Evolutionary conservation across 2,329 filamentous ascomycete species (phyloP).

Genomic region (Penicillium sp.): DNA sequence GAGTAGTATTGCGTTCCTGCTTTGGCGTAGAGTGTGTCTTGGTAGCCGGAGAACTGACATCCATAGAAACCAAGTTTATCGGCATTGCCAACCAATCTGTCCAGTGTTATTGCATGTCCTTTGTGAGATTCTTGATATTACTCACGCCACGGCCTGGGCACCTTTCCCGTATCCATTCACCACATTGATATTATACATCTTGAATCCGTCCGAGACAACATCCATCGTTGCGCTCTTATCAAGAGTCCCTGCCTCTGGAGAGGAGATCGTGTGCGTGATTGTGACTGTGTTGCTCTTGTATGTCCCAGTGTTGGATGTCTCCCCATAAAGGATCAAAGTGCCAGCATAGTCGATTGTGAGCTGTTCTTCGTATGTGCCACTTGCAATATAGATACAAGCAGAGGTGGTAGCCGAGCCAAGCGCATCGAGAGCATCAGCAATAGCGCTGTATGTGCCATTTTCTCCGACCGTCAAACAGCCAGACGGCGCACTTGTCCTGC

Average conservation of each 20-base stretch:
- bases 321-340: constrained; percentile 36
- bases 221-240: constrained; percentile 39
- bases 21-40: constrained; percentile 42
- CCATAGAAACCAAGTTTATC: constrained; percentile 40
- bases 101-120: neutral
- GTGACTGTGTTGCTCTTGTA: constrained; percentile 39
- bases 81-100: constrained; percentile 33
- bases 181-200: constrained; percentile 43
- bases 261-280: constrained; percentile 38
- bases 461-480: constrained; percentile 32
- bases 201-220: constrained; percentile 32
- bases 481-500: constrained; percentile 25
- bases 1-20: constrained; percentile 39
- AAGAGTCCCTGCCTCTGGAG: constrained; percentile 32
- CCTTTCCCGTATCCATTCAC: constrained; percentile 41
- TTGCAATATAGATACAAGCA: constrained; percentile 39
- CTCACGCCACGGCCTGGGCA: constrained; percentile 39
- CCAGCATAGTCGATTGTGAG: constrained; percentile 35
- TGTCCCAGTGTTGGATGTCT: constrained; percentile 31
- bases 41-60: constrained; percentile 39
- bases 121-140: neutral
- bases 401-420: constrained; percentile 26
- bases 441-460: constrained; percentile 25
- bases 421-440: constrained; percentile 31
- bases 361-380: constrained; percentile 39